phyloP scores from a whole-genome alignment of 164 flowering plant genomes.

The Vitis rotundifolia region DNA sequence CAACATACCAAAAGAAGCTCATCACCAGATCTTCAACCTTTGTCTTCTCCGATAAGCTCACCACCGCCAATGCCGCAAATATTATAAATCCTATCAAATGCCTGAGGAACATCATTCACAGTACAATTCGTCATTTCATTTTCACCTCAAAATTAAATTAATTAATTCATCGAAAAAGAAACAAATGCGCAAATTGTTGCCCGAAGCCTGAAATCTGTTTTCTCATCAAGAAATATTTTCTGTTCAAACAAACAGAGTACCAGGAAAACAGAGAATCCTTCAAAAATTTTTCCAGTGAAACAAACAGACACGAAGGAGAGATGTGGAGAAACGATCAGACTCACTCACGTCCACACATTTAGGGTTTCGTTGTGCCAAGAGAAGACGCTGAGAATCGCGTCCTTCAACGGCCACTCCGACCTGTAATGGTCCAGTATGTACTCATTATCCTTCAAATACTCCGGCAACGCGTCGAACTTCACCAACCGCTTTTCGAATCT shows the following conservation, averaged over 20 bases:
- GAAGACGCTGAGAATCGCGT: conserved; percentile 66
- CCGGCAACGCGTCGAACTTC: conserved; percentile 78
- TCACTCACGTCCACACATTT: conserved; percentile 90
- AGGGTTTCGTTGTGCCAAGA: conserved; percentile 92
- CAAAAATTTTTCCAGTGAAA: not conserved
- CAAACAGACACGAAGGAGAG: not conserved
- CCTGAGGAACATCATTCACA: conserved; percentile 34
- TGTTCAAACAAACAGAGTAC: too few relatives aligned
- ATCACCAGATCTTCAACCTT: conserved; percentile 30
- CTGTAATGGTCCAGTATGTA: conserved; percentile 76
- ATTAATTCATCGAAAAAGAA: not conserved
- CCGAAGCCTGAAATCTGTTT: too few relatives aligned
- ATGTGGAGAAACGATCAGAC: too few relatives aligned
- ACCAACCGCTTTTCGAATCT: conserved; percentile 45
- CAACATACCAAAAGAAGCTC: conserved; percentile 33
- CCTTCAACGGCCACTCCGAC: conserved; percentile 84
- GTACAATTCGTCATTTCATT: too few relatives aligned
- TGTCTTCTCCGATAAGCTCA: conserved; percentile 48
- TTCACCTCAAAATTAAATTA: not conserved
- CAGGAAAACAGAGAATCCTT: not conserved
- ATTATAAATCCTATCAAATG: conserved; percentile 82
- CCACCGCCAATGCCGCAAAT: conserved; percentile 54
- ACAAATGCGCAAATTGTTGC: not conserved
- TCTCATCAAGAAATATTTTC: too few relatives aligned
- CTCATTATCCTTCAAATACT: conserved; percentile 83